These are phyloP conservation scores for Nymphaea colorata DNA, from an alignment of 164 flowering plant genomes.

Conservation along the genomic window DNA sequence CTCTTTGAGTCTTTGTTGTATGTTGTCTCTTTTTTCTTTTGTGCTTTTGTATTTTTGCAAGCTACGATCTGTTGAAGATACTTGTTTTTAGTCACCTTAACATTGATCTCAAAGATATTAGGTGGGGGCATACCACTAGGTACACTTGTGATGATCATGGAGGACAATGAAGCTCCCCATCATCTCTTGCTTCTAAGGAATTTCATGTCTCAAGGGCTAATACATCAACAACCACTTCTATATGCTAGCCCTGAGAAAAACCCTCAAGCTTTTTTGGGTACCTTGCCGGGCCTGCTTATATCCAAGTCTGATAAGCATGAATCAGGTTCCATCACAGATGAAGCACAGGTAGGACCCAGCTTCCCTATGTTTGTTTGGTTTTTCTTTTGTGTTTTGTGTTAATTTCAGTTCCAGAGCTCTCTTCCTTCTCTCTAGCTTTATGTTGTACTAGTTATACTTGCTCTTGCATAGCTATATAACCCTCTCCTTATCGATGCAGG, in stretches of 20 bases:
- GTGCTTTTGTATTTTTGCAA: not conserved
- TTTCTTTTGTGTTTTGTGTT: not conserved
- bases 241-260: slow-evolving; percentile 72
- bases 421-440: slow-evolving; percentile 5
- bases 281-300: slow-evolving; percentile 57
- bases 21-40: not conserved
- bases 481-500: slow-evolving; percentile 24
- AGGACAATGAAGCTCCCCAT: slow-evolving; percentile 94
- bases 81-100: slow-evolving; percentile 2
- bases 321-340: slow-evolving; percentile 13
- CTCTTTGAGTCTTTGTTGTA: not conserved
- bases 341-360: not conserved
- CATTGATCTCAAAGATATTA: slow-evolving; percentile 43
- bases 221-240: slow-evolving; percentile 74
- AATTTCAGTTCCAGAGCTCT: not conserved
- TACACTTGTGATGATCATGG: slow-evolving; percentile 86
- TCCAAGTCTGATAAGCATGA: slow-evolving; percentile 52
- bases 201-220: slow-evolving; percentile 92
- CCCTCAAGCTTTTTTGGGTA: slow-evolving; percentile 82
- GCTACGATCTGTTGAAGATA: not conserved
- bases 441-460: too few relatives aligned
- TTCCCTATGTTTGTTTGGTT: not conserved
- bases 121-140: slow-evolving; percentile 92
- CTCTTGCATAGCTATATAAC: too few relatives aligned
- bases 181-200: slow-evolving; percentile 84